Conservation (phyloP, 805 yeast species). For the Candida methanosorbosa region DNA sequence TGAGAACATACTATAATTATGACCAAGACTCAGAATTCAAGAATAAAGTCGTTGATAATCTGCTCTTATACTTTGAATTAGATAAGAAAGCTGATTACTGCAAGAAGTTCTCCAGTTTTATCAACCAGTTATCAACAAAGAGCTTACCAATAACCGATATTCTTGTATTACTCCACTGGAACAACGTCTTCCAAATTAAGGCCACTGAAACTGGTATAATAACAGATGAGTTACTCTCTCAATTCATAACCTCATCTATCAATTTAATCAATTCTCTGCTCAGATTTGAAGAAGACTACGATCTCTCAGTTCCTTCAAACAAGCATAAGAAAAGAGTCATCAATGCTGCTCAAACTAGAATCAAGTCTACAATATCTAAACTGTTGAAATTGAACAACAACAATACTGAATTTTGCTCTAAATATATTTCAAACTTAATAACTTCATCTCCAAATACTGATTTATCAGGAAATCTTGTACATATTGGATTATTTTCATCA, state of each 20-base stretch:
- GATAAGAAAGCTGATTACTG: constrained; percentile 13
- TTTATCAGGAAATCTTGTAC: neutral
- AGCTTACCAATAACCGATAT: constrained; percentile 47
- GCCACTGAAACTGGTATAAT: constrained; percentile 12
- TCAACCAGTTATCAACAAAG: constrained; percentile 23
- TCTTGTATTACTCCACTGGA: constrained; percentile 52
- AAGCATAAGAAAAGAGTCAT: constrained; percentile 33
- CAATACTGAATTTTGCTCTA: neutral
- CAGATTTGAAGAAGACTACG: constrained; percentile 22
- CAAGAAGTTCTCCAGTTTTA: constrained; percentile 28
- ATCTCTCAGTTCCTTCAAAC: constrained; percentile 17
- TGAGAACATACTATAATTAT: constrained; percentile 36
- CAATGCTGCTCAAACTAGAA: constrained; percentile 22
- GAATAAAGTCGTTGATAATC: constrained; percentile 24
- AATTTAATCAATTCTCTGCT: constrained; percentile 28
- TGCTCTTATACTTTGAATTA: constrained; percentile 13
- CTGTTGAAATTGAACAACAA: neutral
- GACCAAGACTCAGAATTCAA: constrained; percentile 46
- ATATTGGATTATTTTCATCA: neutral
- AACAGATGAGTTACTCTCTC: constrained; percentile 13
- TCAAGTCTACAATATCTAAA: constrained; percentile 15
- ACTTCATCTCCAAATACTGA: neutral
- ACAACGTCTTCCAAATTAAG: constrained; percentile 26
- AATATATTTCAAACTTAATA: neutral
- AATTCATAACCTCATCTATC: constrained; percentile 24